These are phyloP conservation scores for Russula foetens DNA, from an alignment of 768 basidiomycete species.

Conservation along the genomic window DNA sequence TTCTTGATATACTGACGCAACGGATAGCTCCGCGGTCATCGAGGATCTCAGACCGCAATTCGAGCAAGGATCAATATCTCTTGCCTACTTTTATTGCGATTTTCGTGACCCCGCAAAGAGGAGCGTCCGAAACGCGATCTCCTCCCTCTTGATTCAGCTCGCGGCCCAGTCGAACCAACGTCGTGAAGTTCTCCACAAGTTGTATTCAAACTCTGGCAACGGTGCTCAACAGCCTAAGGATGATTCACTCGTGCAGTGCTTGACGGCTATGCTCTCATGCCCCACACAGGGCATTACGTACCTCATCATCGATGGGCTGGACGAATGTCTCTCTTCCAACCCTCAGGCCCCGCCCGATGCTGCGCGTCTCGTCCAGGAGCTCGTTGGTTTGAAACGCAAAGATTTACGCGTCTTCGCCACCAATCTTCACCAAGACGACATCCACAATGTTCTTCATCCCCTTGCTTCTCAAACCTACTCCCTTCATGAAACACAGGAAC, in stretches of 20 bases:
- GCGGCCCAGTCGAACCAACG: slow-evolving; percentile 6
- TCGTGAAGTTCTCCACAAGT: neutral
- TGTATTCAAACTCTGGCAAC: neutral
- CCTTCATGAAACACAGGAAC: slow-evolving; percentile 4
- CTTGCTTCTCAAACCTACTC: slow-evolving; percentile 1
- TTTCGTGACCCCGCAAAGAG: slow-evolving; percentile 18
- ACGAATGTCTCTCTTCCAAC: slow-evolving; percentile 18
- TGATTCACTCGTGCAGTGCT: slow-evolving; percentile 8
- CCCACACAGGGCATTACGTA: slow-evolving; percentile 8
- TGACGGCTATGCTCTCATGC: slow-evolving; percentile 10
- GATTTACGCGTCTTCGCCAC: slow-evolving; percentile 11
- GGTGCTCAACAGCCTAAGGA: neutral
- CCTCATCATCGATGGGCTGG: slow-evolving; percentile 22
- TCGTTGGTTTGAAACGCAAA: neutral
- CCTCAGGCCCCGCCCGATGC: slow-evolving; percentile 1
- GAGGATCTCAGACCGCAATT: neutral
- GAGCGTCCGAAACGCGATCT: slow-evolving; percentile 9
- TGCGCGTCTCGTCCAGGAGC: slow-evolving; percentile 1
- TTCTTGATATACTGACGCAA: neutral
- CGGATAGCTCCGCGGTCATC: slow-evolving; percentile 7
- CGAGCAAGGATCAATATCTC: neutral
- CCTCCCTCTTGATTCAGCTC: slow-evolving; percentile 22
- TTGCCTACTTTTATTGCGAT: slow-evolving; percentile 24
- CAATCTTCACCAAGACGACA: neutral
- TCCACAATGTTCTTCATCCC: neutral